These are phyloP conservation scores for Hysterangium stoloniferum DNA, from an alignment of 768 basidiomycete species.

Conservation along the genomic window DNA sequence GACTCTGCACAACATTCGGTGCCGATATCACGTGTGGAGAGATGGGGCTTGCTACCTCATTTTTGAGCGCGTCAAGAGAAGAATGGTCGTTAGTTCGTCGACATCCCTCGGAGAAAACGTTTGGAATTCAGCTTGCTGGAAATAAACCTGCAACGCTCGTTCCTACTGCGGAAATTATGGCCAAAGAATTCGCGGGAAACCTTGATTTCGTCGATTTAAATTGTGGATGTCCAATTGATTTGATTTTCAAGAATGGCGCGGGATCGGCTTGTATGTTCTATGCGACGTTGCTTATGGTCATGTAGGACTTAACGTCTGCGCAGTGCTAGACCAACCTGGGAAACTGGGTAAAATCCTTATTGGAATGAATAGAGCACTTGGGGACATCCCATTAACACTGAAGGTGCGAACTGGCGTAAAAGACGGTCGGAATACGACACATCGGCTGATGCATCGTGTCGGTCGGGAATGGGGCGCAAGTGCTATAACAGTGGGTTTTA, in stretches of 20 bases:
- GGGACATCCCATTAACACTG: conserved; percentile 85
- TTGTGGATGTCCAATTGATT: conserved; percentile 94
- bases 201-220: conserved; percentile 94
- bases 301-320: neutral
- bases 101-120: conserved; percentile 79
- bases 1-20: conserved; percentile 78
- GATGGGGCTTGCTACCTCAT: conserved; percentile 93
- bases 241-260: conserved; percentile 87
- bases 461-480: conserved; percentile 44
- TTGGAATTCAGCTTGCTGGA: conserved; percentile 91
- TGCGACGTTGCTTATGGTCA: neutral
- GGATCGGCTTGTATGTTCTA: conserved; percentile 72
- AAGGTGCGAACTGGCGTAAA: conserved; percentile 93
- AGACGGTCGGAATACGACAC: conserved; percentile 76
- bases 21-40: conserved; percentile 95
- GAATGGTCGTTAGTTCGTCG: conserved; percentile 92
- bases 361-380: conserved; percentile 88
- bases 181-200: conserved; percentile 51
- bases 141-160: conserved; percentile 75
- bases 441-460: conserved; percentile 85
- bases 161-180: conserved; percentile 74
- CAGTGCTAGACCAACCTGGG: conserved; percentile 58
- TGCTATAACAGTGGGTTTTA: conserved; percentile 40
- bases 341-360: conserved; percentile 81
- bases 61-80: conserved; percentile 80